Evolutionary conservation across 306 rosid genomes (phyloP), one percentile per base, ranked within the genome.

Genomic region (Hippophae rhamnoides): DNA sequence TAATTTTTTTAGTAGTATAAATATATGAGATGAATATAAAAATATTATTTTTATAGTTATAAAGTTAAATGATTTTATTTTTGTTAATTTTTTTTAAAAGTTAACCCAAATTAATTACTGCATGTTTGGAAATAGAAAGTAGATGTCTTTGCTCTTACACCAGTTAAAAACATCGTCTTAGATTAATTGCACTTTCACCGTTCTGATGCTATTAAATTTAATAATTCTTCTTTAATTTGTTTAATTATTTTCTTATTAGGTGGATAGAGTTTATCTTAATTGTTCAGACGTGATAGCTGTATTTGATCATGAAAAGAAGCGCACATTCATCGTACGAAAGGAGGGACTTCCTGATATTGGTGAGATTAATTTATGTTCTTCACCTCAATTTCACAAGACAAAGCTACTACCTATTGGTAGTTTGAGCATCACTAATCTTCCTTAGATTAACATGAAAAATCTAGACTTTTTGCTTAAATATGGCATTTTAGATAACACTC

Each of bases 301-400:
- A 62, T 78, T 88, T 13, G 99, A 85, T 76, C 99, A 88, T 40
- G 85, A 85, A 74, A 88, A 63, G 62, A 92, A 88, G 72, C 69
- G 84, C 67, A 85, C 95, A n/a, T 76, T 81, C 26, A 38, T 76
- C 63, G 48, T 88, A 48, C 25, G 69, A 56, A 92, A 74, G 80
- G 90, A 86, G 67, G 97, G 97, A 12, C 95, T 93, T 58, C 85
- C 94, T 0, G 99, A 93, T 63, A 74, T 82, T 44, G 95, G 95
- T 88, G 69, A 74, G 74, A 13, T 46, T 31, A 18, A 31, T 31
- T 65, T 9, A 6, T 63, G 10, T 9, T 13, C 6, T 23, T 58
- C 9, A 11, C 18, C 47, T 63, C 50, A 41, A 41, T 23, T 52
- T 52, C 51, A 45, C 13, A 12, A 31, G 18, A 27, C 46, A 40